Base-by-base conservation (phyloP, 2,329 filamentous ascomycete genomes). In the Scleromitrula shiraiana region DNA sequence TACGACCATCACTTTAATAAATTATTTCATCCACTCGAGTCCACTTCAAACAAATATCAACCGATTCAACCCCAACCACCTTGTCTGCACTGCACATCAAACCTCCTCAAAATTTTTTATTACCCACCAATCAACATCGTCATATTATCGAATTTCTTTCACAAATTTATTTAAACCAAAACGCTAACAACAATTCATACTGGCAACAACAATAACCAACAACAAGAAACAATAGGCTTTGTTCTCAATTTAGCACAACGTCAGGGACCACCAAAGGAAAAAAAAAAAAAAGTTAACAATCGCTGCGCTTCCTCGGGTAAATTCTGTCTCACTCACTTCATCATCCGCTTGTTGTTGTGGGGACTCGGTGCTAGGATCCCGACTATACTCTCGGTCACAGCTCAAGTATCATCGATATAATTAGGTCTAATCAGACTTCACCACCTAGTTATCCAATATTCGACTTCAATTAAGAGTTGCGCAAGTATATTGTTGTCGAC, bases 381-480 rank as follows among this genome's bases (percentile, higher is more conserved):
- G 19, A 22, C 33, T 19, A 10, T 20, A 37, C 20, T 37, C 17
- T 37, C 33, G 6, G 33, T 37, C 17, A 12, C 33, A 37, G 33
- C 15, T 20, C 33, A 17, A 37, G 17, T 9, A 37, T 37, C 33
- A 32, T 41, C 27, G 14, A 41, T 35, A 29, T 35, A 15, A 27
- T 33, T 33, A 33, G 36, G 22, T 33, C 39, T 24, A 20, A 7
- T 20, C 17, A 24, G 33, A 27, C 44, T 35, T 14, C 14, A 7
- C 30, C 10, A 26, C 44, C 6, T 20, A 37, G 9, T 29, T 29
- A 45, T 12, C 15, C 20, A 29, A 14, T n/a, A 9, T 17, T 33
- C 36, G 44, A 41, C 1, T 26, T 46, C 20, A n/a, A 46, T 29
- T 26, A n/a, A 46, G 29, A n/a, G 20, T 41, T 27, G 44, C 29